These are phyloP conservation scores for Blastobotrys capitulatus DNA, from an alignment of 1,139 yeast genomes.

Conservation along the genomic window DNA sequence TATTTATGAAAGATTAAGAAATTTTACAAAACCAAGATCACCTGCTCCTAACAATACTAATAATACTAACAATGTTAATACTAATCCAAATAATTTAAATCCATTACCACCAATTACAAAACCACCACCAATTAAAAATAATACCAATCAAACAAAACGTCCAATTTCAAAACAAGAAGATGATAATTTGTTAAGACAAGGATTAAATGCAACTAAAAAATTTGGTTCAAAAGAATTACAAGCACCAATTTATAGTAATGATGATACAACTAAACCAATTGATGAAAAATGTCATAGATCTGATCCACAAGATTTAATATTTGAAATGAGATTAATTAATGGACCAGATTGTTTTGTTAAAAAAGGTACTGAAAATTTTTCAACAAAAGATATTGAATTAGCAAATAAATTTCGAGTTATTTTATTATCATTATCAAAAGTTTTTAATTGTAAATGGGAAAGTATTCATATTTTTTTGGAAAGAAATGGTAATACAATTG, in stretches of 20 bases:
- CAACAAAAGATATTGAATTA: conserved; percentile 7
- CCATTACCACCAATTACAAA: not conserved
- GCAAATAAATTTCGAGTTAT: conserved; percentile 14
- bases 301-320: conserved; percentile 8
- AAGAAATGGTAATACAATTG: conserved; percentile 25
- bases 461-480: conserved; percentile 31
- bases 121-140: not conserved
- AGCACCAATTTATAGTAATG: conserved; percentile 1
- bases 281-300: conserved; percentile 10
- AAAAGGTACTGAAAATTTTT: not conserved
- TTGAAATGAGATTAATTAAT: conserved; percentile 6
- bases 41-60: not conserved
- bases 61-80: not conserved
- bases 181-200: conserved; percentile 3
- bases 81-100: too few relatives aligned
- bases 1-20: not conserved
- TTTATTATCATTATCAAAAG: conserved; percentile 12
- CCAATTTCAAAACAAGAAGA: not conserved
- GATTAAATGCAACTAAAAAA: conserved; percentile 1
- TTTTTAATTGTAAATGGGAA: conserved; percentile 15
- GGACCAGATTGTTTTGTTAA: conserved; percentile 11
- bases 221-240: conserved; percentile 1
- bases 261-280: conserved; percentile 9
- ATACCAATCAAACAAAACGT: not conserved
- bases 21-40: not conserved